A percentile compares a stretch with the other conserved stretches of the same genome.
Conservation (phyloP, 306 rosid species). For the Cicer cuneatum region DNA sequence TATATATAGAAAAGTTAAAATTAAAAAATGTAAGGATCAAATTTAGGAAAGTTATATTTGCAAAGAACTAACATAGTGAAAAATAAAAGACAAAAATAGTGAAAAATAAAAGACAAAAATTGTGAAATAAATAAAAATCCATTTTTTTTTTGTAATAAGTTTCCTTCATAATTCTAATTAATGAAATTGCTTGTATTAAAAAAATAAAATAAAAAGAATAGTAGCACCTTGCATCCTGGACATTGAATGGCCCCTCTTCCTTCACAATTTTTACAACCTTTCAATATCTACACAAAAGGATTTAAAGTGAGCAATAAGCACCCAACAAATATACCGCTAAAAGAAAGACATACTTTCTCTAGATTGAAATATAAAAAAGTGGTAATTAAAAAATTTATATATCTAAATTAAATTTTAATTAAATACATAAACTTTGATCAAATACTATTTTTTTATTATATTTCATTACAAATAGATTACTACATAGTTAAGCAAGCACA, state of each 20-base stretch:
- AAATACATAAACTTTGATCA: too few relatives aligned
- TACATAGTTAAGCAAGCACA: not conserved
- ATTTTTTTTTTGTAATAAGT: not conserved
- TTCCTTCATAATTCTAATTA: not conserved
- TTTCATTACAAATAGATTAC: too few relatives aligned
- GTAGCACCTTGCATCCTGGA: slow-evolving; percentile 77
- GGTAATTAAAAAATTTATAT: too few relatives aligned
- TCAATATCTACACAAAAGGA: slow-evolving; percentile 55
- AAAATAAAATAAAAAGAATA: not conserved
- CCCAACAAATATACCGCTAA: not conserved
- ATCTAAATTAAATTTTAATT: too few relatives aligned
- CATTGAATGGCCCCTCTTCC: slow-evolving; percentile 86
- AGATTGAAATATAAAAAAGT: too few relatives aligned
- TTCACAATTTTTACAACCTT: slow-evolving; percentile 60
- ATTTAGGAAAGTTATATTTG: too few relatives aligned
- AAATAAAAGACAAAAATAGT: too few relatives aligned
- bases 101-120: not conserved
- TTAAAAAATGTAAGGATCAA: too few relatives aligned
- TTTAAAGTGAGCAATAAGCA: slow-evolving; percentile 6
- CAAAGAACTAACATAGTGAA: too few relatives aligned
- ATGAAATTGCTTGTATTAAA: not conserved
- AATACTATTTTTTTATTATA: too few relatives aligned
- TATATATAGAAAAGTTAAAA: too few relatives aligned
- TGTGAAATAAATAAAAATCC: not conserved
- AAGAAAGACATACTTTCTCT: too few relatives aligned